These are phyloP conservation scores for Cladophialophora exuberans DNA, from an alignment of 2,329 filamentous ascomycete genomes.

Conservation along the genomic window DNA sequence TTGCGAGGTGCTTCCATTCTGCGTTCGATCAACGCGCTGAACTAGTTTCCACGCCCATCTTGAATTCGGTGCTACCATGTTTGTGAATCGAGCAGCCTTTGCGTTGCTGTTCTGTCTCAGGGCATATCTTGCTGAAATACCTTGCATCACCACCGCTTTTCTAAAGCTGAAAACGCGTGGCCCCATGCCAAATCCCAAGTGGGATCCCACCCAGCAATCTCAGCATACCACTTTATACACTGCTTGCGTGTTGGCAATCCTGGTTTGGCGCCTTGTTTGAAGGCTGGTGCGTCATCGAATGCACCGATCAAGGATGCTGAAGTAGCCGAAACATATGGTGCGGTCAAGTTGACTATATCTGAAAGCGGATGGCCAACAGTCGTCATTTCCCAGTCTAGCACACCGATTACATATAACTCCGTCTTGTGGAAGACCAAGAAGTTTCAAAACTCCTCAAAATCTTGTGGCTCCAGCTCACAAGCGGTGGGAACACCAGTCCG, in stretches of 20 bases:
- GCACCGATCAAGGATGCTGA: background rate
- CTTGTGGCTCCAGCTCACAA: too few relatives aligned
- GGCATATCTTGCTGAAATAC: slow-evolving; percentile 86
- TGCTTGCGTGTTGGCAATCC: slow-evolving; percentile 67
- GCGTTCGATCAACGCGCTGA: too few relatives aligned
- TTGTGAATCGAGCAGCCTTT: background rate
- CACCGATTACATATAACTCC: slow-evolving; percentile 83
- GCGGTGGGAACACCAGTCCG: too few relatives aligned
- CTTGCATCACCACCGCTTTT: slow-evolving; percentile 71
- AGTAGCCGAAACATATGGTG: slow-evolving; percentile 35
- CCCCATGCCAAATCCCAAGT: slow-evolving; percentile 64
- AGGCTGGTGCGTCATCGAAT: slow-evolving; percentile 44
- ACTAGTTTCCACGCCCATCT: background rate
- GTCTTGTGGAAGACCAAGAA: slow-evolving; percentile 89
- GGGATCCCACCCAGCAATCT: slow-evolving; percentile 72
- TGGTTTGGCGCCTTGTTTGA: slow-evolving; percentile 64
- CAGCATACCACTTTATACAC: slow-evolving; percentile 66
- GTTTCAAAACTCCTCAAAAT: too few relatives aligned
- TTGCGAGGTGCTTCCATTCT: too few relatives aligned
- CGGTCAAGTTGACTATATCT: slow-evolving; percentile 77
- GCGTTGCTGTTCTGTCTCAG: slow-evolving; percentile 79
- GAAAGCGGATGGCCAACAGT: slow-evolving; percentile 92
- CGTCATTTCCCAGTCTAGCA: slow-evolving; percentile 98
- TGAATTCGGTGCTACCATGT: background rate
- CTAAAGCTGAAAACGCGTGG: slow-evolving; percentile 63